phyloP scores from a whole-genome alignment of 176 grass and related monocot species.

The Oryza australiensis region DNA sequence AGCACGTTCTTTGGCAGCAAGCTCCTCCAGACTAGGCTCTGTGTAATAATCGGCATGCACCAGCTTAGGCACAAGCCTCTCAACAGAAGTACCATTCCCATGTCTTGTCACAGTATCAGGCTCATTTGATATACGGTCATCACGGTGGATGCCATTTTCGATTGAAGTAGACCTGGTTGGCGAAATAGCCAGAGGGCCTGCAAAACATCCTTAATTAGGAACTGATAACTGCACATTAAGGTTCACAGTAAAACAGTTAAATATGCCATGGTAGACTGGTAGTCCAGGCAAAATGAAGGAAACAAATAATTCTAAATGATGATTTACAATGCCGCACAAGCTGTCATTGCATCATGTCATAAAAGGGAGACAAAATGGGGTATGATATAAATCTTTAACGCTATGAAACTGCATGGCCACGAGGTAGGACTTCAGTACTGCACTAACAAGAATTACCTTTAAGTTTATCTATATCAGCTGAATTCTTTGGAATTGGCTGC shows the following conservation, averaged over 20 bases:
- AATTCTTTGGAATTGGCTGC: conserved; percentile 40
- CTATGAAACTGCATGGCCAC: neutral
- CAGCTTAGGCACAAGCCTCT: conserved; percentile 71
- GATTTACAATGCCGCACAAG: neutral
- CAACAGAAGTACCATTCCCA: conserved; percentile 43
- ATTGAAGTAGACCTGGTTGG: conserved; percentile 28
- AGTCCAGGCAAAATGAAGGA: conserved; percentile 11
- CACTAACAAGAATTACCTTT: conserved; percentile 52
- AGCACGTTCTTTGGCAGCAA: conserved; percentile 74
- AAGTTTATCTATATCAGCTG: conserved; percentile 34
- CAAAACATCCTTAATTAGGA: conserved; percentile 23
- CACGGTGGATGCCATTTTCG: conserved; percentile 45
- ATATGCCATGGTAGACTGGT: neutral
- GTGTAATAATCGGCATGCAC: conserved; percentile 70
- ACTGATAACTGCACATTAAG: neutral
- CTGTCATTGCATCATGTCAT: neutral
- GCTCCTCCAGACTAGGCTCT: conserved; percentile 65
- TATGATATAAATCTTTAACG: neutral
- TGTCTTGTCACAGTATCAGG: conserved; percentile 20
- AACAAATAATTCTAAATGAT: neutral
- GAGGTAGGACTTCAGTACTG: neutral
- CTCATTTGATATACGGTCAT: conserved; percentile 22
- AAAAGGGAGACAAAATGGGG: neutral
- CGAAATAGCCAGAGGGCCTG: conserved; percentile 35
- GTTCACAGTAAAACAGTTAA: conserved; percentile 1